Percentiles rank a stretch among this genome's conserved stretches.
phyloP scores from a whole-genome alignment of 73 alveolate genomes.

The Blepharisma stoltei region DNA sequence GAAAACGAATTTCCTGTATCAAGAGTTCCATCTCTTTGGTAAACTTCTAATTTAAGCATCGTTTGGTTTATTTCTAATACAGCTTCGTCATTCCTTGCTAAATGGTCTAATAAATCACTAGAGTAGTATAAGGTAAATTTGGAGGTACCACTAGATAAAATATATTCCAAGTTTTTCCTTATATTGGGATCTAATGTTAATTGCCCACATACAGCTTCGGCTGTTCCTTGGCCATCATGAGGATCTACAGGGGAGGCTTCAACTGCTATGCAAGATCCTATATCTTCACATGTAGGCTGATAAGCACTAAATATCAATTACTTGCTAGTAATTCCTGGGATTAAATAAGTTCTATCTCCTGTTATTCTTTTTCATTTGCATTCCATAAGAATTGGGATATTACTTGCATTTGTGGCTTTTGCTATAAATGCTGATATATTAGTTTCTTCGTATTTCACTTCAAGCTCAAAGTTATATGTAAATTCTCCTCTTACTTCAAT shows the following conservation, averaged over 20 bases:
- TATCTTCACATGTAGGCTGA: conserved; percentile 18
- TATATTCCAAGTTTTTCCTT: conserved; percentile 9
- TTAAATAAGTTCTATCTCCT: too few species aligned
- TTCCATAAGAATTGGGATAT: too few species aligned
- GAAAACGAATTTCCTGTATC: neutral
- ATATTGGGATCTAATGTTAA: neutral
- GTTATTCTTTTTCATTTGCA: too few species aligned
- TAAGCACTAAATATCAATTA: neutral
- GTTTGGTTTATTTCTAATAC: neutral
- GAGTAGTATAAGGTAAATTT: conserved; percentile 2
- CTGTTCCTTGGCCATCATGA: neutral
- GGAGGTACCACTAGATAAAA: neutral
- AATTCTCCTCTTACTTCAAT: too few species aligned
- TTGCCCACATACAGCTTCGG: conserved; percentile 9
- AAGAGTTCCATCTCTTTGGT: neutral
- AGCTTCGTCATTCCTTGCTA: neutral
- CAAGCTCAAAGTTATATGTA: too few species aligned
- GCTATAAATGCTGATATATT: too few species aligned
- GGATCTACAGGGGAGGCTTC: neutral
- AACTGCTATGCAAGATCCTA: neutral
- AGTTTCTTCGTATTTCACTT: too few species aligned
- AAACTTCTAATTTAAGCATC: neutral
- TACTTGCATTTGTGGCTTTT: too few species aligned
- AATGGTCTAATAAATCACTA: neutral
- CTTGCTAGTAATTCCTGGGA: neutral